Evolutionary conservation across 768 basidiomycete genomes (phyloP), one percentile per base, ranked within the genome.

Genomic region (Naganishia randhawae): DNA sequence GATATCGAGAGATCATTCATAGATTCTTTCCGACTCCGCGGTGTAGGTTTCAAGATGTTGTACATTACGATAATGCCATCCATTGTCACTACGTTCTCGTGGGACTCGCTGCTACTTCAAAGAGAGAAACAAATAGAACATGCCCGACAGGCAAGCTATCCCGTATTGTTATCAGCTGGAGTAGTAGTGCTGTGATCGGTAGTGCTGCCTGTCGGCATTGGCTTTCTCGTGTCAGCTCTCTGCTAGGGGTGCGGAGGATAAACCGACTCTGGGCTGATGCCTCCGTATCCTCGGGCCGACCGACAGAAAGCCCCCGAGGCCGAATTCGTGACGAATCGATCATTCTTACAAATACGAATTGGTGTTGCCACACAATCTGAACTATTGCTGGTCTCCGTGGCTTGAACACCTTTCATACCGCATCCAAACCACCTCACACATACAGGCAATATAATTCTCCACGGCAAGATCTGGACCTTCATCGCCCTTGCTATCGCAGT

Each of bases 291-390:
- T n/a, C 45, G 45, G 45, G 45, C 45, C 45, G 45, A 48, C 25
- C 45, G 7, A 48, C 5, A 42, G 25, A 48, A 48, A 48, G 45
- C 45, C n/a, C 14, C 45, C 45, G 45, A 48, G 41, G 41, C 5
- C 45, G 45, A 22, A 11, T 55, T 10, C 33, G 25, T 54, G 31
- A 54, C 53, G 53, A 37, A 55, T 55, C 35, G 31, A 33, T 55
- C 54, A 19, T 31, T 22, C 54, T 55, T 55, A 55, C 54, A 32
- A 55, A 55, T 55, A 55, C 54, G n/a, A 35, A 31, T 22, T 55
- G 31, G 33, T 22, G 33, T 3, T 2, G 19, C 7, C 4, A 4
- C 19, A 48, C 19, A 48, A 48, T 48, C 45, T 48, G n/a, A n/a
- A n/a, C n/a, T n/a, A n/a, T n/a, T n/a, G n/a, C n/a, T n/a, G n/a